Evolutionary conservation across 2,329 filamentous ascomycete genomes (phyloP).

Genomic region (Aspergillus eucalypticola): DNA sequence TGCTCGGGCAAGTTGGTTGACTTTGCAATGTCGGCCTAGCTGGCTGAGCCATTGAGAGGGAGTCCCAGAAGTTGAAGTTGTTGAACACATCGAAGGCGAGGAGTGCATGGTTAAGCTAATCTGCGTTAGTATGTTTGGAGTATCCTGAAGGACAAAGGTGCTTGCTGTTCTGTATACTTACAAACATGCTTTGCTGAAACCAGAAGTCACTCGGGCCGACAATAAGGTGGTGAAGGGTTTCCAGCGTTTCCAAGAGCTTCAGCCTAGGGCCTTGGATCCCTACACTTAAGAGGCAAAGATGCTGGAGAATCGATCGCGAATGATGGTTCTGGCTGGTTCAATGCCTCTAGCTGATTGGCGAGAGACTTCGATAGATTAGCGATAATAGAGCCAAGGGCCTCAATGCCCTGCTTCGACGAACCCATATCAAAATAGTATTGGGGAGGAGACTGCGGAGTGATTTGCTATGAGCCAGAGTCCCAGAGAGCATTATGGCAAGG

Average conservation of each 20-base stretch:
- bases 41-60: not conserved
- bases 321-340: not conserved
- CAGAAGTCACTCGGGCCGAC: not conserved
- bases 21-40: not conserved
- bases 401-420: not conserved
- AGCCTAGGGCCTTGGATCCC: not conserved
- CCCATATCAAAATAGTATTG: not conserved
- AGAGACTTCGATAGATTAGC: not conserved
- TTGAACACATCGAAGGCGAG: not conserved
- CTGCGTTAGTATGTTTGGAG: not conserved
- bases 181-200: not conserved
- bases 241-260: constrained; percentile 1
- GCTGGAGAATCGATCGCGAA: not conserved
- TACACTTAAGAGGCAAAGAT: not conserved
- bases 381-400: not conserved
- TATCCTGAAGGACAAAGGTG: not conserved
- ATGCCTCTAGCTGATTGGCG: not conserved
- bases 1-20: not conserved
- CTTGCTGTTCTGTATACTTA: not conserved
- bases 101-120: not conserved
- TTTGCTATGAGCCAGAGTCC: not conserved
- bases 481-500: not conserved
- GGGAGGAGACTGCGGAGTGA: not conserved
- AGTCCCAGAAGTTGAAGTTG: not conserved
- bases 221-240: not conserved